These are phyloP conservation scores for Kluyveromyces nonfermentans DNA, from an alignment of 805 yeast genomes.

Conservation along the genomic window DNA sequence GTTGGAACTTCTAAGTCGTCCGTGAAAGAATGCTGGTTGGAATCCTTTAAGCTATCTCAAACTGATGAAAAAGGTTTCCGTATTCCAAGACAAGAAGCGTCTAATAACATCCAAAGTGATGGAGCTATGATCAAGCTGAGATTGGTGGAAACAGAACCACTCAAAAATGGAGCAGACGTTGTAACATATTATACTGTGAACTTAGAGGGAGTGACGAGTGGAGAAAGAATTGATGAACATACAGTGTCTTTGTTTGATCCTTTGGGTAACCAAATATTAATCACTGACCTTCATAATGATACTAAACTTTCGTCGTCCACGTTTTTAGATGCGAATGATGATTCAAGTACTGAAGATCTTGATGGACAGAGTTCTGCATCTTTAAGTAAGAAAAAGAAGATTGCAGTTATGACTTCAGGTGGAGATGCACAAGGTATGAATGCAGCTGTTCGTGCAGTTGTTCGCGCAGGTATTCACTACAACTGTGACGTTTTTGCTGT, in stretches of 20 bases:
- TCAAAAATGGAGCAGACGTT: constrained; percentile 13
- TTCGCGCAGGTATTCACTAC: constrained; percentile 77
- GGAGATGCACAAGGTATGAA: constrained; percentile 99
- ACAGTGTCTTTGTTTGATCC: constrained; percentile 42
- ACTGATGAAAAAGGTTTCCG: constrained; percentile 52
- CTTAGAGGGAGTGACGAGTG: constrained; percentile 21
- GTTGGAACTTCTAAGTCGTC: constrained; percentile 60
- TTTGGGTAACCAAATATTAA: constrained; percentile 44
- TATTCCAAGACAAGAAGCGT: constrained; percentile 40
- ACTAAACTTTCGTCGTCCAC: background rate
- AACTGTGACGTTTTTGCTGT: constrained; percentile 90
- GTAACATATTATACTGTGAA: constrained; percentile 36
- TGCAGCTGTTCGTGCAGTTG: constrained; percentile 91
- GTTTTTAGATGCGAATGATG: background rate
- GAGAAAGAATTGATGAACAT: constrained; percentile 18
- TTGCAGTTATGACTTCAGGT: constrained; percentile 96
- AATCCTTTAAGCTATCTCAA: constrained; percentile 54
- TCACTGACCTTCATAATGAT: constrained; percentile 1
- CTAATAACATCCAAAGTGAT: constrained; percentile 31
- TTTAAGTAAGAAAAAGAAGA: constrained; percentile 27
- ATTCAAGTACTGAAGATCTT: background rate
- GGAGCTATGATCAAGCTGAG: constrained; percentile 43
- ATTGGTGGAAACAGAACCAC: constrained; percentile 30
- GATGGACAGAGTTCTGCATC: background rate
- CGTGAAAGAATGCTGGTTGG: constrained; percentile 62